Base-by-base conservation (phyloP, 2,329 filamentous ascomycete genomes). In the Talaromyces verruculosus region DNA sequence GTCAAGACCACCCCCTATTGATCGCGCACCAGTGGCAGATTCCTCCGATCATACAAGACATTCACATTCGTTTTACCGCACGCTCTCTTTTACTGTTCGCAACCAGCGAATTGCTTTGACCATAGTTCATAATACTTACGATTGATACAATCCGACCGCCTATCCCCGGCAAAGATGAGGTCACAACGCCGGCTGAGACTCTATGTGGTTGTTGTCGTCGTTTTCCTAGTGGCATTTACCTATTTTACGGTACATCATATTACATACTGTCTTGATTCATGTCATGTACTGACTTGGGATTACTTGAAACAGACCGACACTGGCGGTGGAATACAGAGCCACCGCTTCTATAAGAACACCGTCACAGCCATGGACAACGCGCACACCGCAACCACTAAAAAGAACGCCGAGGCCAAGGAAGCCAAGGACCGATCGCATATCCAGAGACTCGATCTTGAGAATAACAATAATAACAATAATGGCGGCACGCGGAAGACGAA, bases 161-260 rank as follows among this genome's bases (percentile, higher is more conserved):
- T 28, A 28, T 33, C 33, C 49, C 11, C 35, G n/a, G 41, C 51
- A 64, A 64, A 59, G 19, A 92, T 92, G 90, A 86, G 88, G 72
- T 90, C 89, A 22, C 83, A 85, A 71, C 88, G 92, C 69, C 88
- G 91, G 71, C 74, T 92, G 72, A 88, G 89, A 74, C 81, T 90
- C 71, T 80, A 92, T 65, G 81, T 87, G 69, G 81, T 93, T 72
- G 82, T 89, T 65, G 82, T 88, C 65, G 71, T 93, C 70, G 82
- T 88, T 69, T 82, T 86, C 67, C 78, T 94, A 67, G 79, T 94
- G 70, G 83, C 89, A 55, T 80, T 90, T 64, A 82, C 96, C 71
- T 92, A 94, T 81, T 89, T 92, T 75, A 89, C 89, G 66, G 87
- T 89, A 75, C 82, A 83, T 67, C 81, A 83, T 61, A 67, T 25